Base-by-base conservation (phyloP, 768 basidiomycete species). In the Mycena olivaceomarginata region DNA sequence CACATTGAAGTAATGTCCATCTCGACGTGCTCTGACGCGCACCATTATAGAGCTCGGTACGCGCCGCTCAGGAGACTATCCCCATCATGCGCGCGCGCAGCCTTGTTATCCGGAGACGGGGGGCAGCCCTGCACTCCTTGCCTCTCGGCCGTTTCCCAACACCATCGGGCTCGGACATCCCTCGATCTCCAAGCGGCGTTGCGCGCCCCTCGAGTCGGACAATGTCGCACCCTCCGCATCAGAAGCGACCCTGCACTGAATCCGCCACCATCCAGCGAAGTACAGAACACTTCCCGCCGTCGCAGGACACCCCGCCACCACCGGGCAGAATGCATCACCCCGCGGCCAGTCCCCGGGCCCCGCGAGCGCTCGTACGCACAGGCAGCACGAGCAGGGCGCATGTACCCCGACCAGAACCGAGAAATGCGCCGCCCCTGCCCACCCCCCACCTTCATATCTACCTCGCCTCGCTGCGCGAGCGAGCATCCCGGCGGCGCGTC, bases 161-260 rank as follows among this genome's bases (percentile, higher is more conserved):
- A 5, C 72, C 41, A 70, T 75, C 53, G 74, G 68, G 45, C 67
- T 65, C 48, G 63, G 74, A 1, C 74, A 70, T 59, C 74, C 74
- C 25, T 75, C 74, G 11, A 57, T 51, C 51, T 45, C 74, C 13
- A 37, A n/a, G n/a, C n/a, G n/a, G n/a, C n/a, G n/a, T n/a, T n/a
- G n/a, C 60, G 13, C 39, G 68, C 63, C 67, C 25, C 51, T 65
- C 68, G 18, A 70, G 53, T 18, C 53, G 16, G 51, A 64, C 57
- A 2, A 13, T 48, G 46, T 18, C 46, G 57, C 56, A 59, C 22
- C 66, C 39, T 25, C 41, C 12, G 8, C 31, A 31, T 2, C 31
- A n/a, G n/a, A n/a, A n/a, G n/a, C n/a, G n/a, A n/a, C n/a, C n/a
- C n/a, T n/a, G n/a, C n/a, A n/a, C n/a, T n/a, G n/a, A n/a, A n/a